Percentiles rank a stretch among this genome's conserved stretches.
Conservation (phyloP, 2,329 filamentous ascomycete species). For the Colletotrichum aenigma region DNA sequence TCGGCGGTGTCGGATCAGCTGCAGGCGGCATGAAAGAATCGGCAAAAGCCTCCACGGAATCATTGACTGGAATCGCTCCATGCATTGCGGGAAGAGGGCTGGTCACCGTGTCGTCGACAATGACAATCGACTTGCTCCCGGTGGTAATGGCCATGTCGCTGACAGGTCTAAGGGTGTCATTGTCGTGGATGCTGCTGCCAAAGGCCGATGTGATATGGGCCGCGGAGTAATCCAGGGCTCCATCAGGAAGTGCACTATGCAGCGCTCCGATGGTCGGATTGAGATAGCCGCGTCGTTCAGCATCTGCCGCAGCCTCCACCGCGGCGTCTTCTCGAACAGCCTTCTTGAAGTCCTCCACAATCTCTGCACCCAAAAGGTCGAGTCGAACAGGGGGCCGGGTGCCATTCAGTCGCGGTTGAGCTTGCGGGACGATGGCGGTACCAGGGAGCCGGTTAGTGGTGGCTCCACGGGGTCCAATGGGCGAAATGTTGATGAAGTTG, state of each 20-base stretch:
- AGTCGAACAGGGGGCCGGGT: slow-evolving; percentile 67
- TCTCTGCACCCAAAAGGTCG: slow-evolving; percentile 80
- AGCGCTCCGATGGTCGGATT: background rate
- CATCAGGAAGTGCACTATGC: slow-evolving; percentile 22
- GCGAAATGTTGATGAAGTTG: slow-evolving; percentile 52
- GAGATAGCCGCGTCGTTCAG: slow-evolving; percentile 19
- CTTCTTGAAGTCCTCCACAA: slow-evolving; percentile 79
- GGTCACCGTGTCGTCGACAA: slow-evolving; percentile 72
- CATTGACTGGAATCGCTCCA: slow-evolving; percentile 47
- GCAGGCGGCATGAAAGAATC: slow-evolving; percentile 54
- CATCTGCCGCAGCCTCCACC: slow-evolving; percentile 35
- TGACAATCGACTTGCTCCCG: slow-evolving; percentile 90
- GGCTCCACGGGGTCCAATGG: slow-evolving; percentile 54
- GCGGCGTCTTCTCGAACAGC: slow-evolving; percentile 71
- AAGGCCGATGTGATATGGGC: slow-evolving; percentile 47
- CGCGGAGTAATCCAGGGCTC: slow-evolving; percentile 44
- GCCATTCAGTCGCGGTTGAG: slow-evolving; percentile 46
- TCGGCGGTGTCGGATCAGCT: slow-evolving; percentile 64
- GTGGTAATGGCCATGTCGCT: slow-evolving; percentile 69
- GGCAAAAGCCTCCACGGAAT: slow-evolving; percentile 57
- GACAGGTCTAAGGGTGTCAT: slow-evolving; percentile 41
- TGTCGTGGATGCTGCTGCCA: slow-evolving; percentile 35
- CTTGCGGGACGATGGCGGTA: slow-evolving; percentile 64
- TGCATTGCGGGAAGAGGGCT: slow-evolving; percentile 57
- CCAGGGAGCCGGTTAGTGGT: slow-evolving; percentile 64